These are phyloP conservation scores for Glycine latifolia DNA, from an alignment of 306 rosid species.

Conservation along the genomic window DNA sequence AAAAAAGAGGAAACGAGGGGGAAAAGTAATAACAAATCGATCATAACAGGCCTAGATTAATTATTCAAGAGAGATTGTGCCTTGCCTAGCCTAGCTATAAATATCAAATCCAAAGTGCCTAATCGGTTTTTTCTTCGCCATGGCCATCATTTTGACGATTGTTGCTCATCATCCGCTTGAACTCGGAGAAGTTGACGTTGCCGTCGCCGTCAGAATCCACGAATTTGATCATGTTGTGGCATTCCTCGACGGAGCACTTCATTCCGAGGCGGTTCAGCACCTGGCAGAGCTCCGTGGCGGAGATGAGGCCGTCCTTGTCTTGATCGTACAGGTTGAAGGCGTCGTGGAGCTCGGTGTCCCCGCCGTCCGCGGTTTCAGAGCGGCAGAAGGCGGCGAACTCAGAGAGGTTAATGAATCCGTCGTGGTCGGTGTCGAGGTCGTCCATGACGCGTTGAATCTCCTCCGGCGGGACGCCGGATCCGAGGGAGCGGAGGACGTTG, in stretches of 20 bases:
- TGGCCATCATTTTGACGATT: slow-evolving; percentile 23
- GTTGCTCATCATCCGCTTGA: slow-evolving; percentile 80
- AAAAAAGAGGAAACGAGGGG: not conserved
- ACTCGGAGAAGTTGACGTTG: slow-evolving; percentile 83
- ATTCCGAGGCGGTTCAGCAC: slow-evolving; percentile 78
- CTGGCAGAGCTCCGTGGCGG: slow-evolving; percentile 66
- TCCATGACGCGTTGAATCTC: slow-evolving; percentile 77
- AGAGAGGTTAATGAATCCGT: slow-evolving; percentile 71
- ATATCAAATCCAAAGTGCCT: slow-evolving; percentile 11
- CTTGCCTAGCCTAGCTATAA: not conserved
- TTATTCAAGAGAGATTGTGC: not conserved
- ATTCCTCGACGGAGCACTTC: slow-evolving; percentile 68
- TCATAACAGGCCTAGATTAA: slow-evolving; percentile 12
- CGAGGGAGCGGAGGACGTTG: slow-evolving; percentile 66
- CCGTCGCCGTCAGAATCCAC: slow-evolving; percentile 92
- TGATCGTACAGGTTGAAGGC: slow-evolving; percentile 90
- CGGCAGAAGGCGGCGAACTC: slow-evolving; percentile 84
- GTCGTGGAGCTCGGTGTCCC: slow-evolving; percentile 68
- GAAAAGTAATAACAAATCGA: not conserved
- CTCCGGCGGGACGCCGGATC: slow-evolving; percentile 50
- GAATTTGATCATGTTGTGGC: slow-evolving; percentile 73
- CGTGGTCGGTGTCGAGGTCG: slow-evolving; percentile 81
- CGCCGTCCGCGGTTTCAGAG: slow-evolving; percentile 58
- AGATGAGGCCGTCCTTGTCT: slow-evolving; percentile 85
- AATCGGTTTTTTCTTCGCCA: slow-evolving; percentile 17